Evolutionary conservation across 1,284 basidiomycete species (phyloP).

Genomic region (Porphyrellus sp.): DNA sequence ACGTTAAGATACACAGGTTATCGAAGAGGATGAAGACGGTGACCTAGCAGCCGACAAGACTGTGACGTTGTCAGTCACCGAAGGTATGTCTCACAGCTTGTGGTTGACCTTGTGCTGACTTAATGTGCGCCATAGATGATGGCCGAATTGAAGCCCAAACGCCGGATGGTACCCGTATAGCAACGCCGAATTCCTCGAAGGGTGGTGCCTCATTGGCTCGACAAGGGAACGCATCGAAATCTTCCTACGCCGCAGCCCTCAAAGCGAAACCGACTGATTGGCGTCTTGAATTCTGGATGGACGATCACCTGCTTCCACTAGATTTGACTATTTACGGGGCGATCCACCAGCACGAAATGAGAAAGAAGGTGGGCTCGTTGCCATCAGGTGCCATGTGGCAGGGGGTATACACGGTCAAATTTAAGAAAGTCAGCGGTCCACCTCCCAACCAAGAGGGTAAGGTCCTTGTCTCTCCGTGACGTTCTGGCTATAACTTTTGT

Average conservation of each 20-base stretch:
- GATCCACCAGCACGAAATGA: slow-evolving; percentile 83
- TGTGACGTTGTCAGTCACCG: slow-evolving; percentile 77
- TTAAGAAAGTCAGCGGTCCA: slow-evolving; percentile 89
- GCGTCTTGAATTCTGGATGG: slow-evolving; percentile 95
- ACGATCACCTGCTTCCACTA: slow-evolving; percentile 77
- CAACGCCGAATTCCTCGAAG: slow-evolving; percentile 70
- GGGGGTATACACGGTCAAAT: slow-evolving; percentile 87
- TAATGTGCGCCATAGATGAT: slow-evolving; percentile 59
- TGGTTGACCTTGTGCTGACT: slow-evolving; percentile 10
- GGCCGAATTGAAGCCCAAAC: slow-evolving; percentile 93
- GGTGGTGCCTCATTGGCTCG: slow-evolving; percentile 39
- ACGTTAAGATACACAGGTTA: slow-evolving; percentile 43
- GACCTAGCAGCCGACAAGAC: slow-evolving; percentile 77
- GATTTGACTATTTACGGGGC: slow-evolving; percentile 96
- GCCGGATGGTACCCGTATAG: slow-evolving; percentile 90
- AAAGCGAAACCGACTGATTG: slow-evolving; percentile 92
- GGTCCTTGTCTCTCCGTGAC: slow-evolving; percentile 19
- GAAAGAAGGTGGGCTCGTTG: slow-evolving; percentile 60
- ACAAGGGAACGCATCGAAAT: slow-evolving; percentile 46
- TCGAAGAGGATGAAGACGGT: slow-evolving; percentile 70
- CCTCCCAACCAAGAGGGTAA: slow-evolving; percentile 59
- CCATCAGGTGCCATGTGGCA: slow-evolving; percentile 81
- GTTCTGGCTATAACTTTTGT: slow-evolving; percentile 17
- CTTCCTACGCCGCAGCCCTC: slow-evolving; percentile 91
- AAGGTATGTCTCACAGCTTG: slow-evolving; percentile 49